These are phyloP conservation scores for Epichloe aotearoae DNA, from an alignment of 2,329 filamentous ascomycete species.

Conservation along the genomic window DNA sequence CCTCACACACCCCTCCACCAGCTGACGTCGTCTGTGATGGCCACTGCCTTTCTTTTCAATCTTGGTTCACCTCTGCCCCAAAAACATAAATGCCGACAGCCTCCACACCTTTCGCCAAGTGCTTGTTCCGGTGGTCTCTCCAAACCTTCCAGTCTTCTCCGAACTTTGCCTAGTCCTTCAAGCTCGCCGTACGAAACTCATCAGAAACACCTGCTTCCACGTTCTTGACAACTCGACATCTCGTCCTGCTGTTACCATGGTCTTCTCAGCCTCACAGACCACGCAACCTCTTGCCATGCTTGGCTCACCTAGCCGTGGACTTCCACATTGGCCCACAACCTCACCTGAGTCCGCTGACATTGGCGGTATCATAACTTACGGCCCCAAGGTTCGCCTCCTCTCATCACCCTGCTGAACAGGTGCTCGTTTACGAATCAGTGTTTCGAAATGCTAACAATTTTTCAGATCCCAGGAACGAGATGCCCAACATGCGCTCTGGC, in stretches of 20 bases:
- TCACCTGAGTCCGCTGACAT: constrained; percentile 1
- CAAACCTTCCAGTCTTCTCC: background rate
- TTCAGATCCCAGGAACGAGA: constrained; percentile 34
- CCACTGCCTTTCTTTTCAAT: background rate
- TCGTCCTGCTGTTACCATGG: background rate
- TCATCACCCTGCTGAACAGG: background rate
- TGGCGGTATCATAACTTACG: constrained; percentile 3
- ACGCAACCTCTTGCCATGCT: background rate
- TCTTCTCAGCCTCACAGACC: background rate
- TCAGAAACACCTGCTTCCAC: background rate
- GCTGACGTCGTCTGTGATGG: background rate
- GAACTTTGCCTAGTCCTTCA: background rate
- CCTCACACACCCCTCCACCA: constrained; percentile 2
- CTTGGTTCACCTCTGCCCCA: constrained; percentile 4
- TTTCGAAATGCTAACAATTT: constrained; percentile 1
- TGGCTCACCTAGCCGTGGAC: background rate
- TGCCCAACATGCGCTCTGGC: constrained; percentile 36
- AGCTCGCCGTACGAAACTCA: background rate
- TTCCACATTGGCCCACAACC: background rate
- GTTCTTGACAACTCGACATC: background rate
- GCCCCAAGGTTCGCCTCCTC: constrained; percentile 6
- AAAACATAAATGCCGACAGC: constrained; percentile 22
- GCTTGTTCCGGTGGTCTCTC: background rate
- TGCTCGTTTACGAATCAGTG: background rate
- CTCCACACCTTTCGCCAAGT: constrained; percentile 11